phyloP scores from a whole-genome alignment of 202 grass and related monocot species.

The Zizania palustris region DNA sequence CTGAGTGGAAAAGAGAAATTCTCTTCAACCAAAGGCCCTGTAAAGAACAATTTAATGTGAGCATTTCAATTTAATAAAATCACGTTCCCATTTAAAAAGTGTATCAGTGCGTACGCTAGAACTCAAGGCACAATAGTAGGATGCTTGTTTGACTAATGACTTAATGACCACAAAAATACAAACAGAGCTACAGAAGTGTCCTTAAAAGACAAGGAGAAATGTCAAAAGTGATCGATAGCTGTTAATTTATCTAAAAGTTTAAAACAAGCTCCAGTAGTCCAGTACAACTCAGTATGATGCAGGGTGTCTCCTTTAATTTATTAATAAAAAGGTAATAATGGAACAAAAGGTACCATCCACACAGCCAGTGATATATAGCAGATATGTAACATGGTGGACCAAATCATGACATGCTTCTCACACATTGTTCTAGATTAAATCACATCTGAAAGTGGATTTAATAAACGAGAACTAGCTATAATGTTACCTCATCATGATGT shows the following conservation, averaged over 20 bases:
- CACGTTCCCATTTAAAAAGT: no score
- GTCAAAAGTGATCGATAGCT: conserved; percentile 14
- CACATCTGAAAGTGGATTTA: not conserved
- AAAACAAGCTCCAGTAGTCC: conserved; percentile 23
- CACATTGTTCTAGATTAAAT: conserved; percentile 39
- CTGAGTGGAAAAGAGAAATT: no score
- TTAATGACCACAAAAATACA: not conserved
- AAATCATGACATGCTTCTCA: conserved; percentile 34
- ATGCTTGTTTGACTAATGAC: not conserved
- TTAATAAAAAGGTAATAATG: conserved; percentile 9
- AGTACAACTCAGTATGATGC: conserved; percentile 22
- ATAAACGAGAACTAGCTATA: not conserved
- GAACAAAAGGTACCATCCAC: not conserved
- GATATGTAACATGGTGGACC: conserved; percentile 29
- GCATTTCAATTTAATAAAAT: no score
- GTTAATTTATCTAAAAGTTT: conserved; percentile 5
- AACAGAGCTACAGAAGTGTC: not conserved
- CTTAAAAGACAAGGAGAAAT: conserved; percentile 30
- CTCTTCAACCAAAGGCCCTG: not conserved
- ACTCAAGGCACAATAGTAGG: not conserved
- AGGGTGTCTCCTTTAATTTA: not conserved
- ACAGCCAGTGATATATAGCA: not conserved
- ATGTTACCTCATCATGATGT: conserved; percentile 25
- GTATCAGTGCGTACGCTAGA: not conserved
- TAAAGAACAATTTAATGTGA: not conserved